phyloP scores from a whole-genome alignment of 495 filamentous ascomycete genomes.

The Penicillium canescens region DNA sequence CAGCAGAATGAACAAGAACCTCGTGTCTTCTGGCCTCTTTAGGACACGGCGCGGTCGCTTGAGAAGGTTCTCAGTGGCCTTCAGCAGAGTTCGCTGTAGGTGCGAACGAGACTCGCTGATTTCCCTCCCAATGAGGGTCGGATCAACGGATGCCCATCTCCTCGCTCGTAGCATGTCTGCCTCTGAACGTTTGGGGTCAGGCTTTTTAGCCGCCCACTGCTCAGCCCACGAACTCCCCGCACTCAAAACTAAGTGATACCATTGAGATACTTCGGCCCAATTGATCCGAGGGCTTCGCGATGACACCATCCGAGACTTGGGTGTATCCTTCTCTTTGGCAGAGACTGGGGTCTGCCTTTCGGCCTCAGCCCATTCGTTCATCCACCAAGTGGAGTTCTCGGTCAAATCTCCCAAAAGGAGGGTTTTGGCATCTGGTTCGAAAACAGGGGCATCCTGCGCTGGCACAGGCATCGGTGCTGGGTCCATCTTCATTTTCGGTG shows the following conservation, averaged over 20 bases:
- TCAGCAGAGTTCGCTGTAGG: constrained; percentile 68
- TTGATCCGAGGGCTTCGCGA: constrained; percentile 70
- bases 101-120: constrained; percentile 69
- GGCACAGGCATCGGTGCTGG: constrained; percentile 15
- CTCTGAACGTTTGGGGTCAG: constrained; percentile 25
- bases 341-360: constrained; percentile 23
- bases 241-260: constrained; percentile 72
- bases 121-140: constrained; percentile 56
- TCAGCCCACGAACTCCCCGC: constrained; percentile 62
- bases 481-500: constrained; percentile 29
- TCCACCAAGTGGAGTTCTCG: constrained; percentile 87
- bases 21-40: constrained; percentile 65
- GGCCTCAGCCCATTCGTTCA: constrained; percentile 47
- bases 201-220: constrained; percentile 46
- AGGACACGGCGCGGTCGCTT: constrained; percentile 78
- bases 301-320: constrained; percentile 46
- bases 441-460: constrained; percentile 29
- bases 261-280: constrained; percentile 70
- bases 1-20: constrained; percentile 82
- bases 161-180: constrained; percentile 23
- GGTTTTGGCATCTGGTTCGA: constrained; percentile 73
- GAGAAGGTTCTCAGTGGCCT: constrained; percentile 80
- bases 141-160: constrained; percentile 33
- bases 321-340: constrained; percentile 25
- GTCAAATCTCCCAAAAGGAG: constrained; percentile 77